Conservation (phyloP, 2,329 filamentous ascomycete species). For the Fusarium goolgardi region DNA sequence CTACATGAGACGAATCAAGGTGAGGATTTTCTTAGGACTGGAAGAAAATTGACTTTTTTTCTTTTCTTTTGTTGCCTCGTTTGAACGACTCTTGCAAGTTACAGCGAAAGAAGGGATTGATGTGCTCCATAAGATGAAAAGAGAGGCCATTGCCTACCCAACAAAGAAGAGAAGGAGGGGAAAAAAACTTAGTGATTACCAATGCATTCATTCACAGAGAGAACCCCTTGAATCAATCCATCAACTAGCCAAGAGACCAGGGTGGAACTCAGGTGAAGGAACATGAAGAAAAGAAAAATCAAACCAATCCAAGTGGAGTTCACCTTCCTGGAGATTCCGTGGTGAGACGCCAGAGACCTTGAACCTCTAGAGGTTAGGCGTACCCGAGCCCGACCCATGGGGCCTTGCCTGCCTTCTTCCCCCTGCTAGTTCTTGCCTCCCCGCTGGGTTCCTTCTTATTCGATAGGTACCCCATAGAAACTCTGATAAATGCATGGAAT, state of each 20-base stretch:
- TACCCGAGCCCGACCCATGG: slow-evolving; percentile 38
- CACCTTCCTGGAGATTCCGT: slow-evolving; percentile 41
- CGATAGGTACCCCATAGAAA: slow-evolving; percentile 3
- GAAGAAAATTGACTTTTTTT: neutral
- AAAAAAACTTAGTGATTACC: slow-evolving; percentile 20
- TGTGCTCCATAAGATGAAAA: neutral
- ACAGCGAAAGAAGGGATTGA: neutral
- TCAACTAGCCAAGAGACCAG: slow-evolving; percentile 28
- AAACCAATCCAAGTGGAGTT: slow-evolving; percentile 16
- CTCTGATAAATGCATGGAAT: slow-evolving; percentile 33
- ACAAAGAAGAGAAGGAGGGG: neutral
- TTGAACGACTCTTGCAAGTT: slow-evolving; percentile 12
- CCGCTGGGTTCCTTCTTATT: neutral
- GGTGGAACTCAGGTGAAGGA: slow-evolving; percentile 31
- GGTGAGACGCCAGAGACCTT: slow-evolving; percentile 46
- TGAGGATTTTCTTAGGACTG: neutral
- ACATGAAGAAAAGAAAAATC: slow-evolving; percentile 3
- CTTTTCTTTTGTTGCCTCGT: neutral
- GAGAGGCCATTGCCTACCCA: neutral
- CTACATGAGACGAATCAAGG: neutral
- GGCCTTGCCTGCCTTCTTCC: neutral
- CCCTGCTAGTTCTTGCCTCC: slow-evolving; percentile 7
- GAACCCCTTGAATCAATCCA: slow-evolving; percentile 13
- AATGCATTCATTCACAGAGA: slow-evolving; percentile 17
- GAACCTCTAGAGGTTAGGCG: slow-evolving; percentile 49